Percentiles rank a stretch among this genome's conserved stretches.
Conservation (phyloP, 345 rosid genomes). For the Pelargonium nanum region DNA sequence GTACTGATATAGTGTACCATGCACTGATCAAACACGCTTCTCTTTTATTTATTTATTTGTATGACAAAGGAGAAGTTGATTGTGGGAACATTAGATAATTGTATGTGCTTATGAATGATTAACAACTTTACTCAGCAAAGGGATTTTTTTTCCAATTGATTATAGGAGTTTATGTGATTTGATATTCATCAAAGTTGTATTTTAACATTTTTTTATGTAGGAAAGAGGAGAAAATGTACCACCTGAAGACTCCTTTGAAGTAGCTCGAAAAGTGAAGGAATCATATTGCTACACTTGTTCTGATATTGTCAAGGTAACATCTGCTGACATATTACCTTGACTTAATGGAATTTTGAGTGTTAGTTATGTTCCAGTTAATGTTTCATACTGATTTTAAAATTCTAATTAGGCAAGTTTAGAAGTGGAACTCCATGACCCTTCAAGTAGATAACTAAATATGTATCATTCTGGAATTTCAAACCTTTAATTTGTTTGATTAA, state of each 20-base stretch:
- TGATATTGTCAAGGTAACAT: slow-evolving; percentile 75
- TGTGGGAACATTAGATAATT: too few relatives aligned
- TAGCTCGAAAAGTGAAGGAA: slow-evolving; percentile 94
- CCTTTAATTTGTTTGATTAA: background rate
- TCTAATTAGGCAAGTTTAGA: background rate
- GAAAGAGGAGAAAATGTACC: slow-evolving; percentile 98
- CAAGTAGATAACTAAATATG: background rate
- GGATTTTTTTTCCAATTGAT: too few relatives aligned
- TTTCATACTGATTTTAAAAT: slow-evolving; percentile 4
- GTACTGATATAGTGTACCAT: too few relatives aligned
- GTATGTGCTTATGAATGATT: too few relatives aligned
- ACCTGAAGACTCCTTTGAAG: slow-evolving; percentile 90
- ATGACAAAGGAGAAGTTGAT: too few relatives aligned
- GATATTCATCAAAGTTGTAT: background rate
- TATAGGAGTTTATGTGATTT: too few relatives aligned
- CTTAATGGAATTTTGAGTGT: background rate
- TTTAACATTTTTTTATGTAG: slow-evolving; percentile 26
- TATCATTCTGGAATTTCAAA: too few relatives aligned
- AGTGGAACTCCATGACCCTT: background rate
- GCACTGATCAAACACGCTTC: too few relatives aligned
- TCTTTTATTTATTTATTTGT: too few relatives aligned
- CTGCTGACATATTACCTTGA: slow-evolving; percentile 13
- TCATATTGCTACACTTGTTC: slow-evolving; percentile 80
- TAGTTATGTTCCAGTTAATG: background rate
- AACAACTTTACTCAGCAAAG: too few relatives aligned